These are phyloP conservation scores for Vishniacozyma victoriae DNA, from an alignment of 768 basidiomycete species.

Conservation along the genomic window DNA sequence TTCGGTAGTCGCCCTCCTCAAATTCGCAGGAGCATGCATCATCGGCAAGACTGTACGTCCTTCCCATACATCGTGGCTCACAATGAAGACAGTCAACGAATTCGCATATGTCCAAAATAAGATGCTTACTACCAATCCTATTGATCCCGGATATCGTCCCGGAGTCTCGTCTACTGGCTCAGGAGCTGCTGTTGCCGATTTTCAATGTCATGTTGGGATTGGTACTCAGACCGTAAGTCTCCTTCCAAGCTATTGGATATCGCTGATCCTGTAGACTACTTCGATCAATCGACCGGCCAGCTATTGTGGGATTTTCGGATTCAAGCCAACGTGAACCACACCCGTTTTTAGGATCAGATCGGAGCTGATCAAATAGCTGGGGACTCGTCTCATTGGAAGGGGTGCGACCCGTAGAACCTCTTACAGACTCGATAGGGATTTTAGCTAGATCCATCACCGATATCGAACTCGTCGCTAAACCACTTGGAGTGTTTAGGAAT, in stretches of 20 bases:
- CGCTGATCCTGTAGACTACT: no score
- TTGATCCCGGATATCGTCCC: slow-evolving; percentile 34
- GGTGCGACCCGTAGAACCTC: slow-evolving; percentile 31
- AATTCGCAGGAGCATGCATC: slow-evolving; percentile 39
- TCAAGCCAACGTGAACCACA: slow-evolving; percentile 41
- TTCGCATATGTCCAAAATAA: no score
- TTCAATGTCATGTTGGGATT: slow-evolving; percentile 37
- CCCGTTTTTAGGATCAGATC: no score
- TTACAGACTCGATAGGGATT: slow-evolving; percentile 42
- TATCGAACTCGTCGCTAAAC: slow-evolving; percentile 31
- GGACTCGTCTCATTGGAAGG: slow-evolving; percentile 41
- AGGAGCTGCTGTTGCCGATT: slow-evolving; percentile 42
- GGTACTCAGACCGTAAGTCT: slow-evolving; percentile 30
- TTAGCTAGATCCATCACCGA: slow-evolving; percentile 41
- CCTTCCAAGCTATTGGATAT: slow-evolving; percentile 2
- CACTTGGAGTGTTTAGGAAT: slow-evolving; percentile 29
- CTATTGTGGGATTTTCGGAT: slow-evolving; percentile 42
- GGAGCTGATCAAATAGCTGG: slow-evolving; percentile 11
- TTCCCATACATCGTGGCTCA: no score
- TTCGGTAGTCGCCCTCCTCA: slow-evolving; percentile 18
- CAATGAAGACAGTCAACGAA: no score
- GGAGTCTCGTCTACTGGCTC: slow-evolving; percentile 45
- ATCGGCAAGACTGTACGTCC: slow-evolving; percentile 29
- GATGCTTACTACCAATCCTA: slow-evolving; percentile 37
- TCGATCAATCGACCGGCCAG: slow-evolving; percentile 43